Evolutionary conservation across 106 monocot genomes (phyloP).

Genomic region (Dactylorhiza incarnata): DNA sequence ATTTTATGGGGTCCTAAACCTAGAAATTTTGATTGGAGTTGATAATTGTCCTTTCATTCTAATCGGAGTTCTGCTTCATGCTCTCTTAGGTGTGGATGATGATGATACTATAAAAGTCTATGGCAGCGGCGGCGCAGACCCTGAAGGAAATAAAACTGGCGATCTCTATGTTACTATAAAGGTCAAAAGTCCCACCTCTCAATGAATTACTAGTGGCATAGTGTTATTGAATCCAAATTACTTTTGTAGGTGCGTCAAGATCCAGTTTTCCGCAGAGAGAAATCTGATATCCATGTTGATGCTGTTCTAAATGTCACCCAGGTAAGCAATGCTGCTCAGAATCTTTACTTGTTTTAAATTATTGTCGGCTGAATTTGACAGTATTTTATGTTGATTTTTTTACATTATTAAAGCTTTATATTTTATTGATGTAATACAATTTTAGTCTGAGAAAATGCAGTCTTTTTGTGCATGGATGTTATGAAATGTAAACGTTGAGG

Average conservation of each 20-base stretch:
- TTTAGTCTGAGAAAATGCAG: background rate
- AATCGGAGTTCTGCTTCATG: background rate
- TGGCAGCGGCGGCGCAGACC: conserved; percentile 87
- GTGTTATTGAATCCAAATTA: background rate
- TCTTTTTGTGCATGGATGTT: background rate
- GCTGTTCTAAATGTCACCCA: conserved; percentile 75
- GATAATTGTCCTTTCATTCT: background rate
- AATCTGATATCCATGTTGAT: conserved; percentile 87
- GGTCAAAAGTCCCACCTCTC: conserved; percentile 17
- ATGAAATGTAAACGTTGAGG: too few species aligned
- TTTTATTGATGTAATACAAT: background rate
- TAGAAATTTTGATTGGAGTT: background rate
- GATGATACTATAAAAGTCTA: conserved; percentile 61
- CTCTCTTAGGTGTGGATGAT: conserved; percentile 65
- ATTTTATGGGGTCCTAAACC: background rate
- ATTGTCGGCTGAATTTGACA: background rate
- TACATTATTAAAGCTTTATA: background rate
- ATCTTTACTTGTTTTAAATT: background rate
- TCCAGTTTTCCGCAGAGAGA: conserved; percentile 88
- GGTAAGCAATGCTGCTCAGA: conserved; percentile 32
- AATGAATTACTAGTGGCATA: background rate
- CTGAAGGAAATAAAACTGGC: conserved; percentile 73
- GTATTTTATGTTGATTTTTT: background rate
- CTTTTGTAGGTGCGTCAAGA: conserved; percentile 73
- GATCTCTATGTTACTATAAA: conserved; percentile 90